Base-by-base conservation (phyloP, 2,329 filamentous ascomycete species). In the Claviceps africana region DNA sequence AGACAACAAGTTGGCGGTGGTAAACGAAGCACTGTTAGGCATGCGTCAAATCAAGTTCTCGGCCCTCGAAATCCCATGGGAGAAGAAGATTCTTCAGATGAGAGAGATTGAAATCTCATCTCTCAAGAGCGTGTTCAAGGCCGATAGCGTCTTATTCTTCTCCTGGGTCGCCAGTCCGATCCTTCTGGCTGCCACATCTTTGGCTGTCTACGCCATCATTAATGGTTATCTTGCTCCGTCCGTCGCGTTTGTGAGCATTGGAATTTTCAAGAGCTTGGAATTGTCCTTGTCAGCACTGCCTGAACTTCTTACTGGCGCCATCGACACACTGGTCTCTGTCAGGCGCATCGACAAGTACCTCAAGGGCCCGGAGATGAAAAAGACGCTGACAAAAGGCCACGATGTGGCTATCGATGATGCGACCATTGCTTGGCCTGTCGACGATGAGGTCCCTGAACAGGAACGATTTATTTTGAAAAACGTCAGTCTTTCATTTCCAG, bases 11-110 rank as follows among this genome's bases (percentile, higher is more conserved):
- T 75, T 89, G 67, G 82, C 77, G 0, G 77, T 89, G 15, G 76
- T 93, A 31, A 86, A 85, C 1, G 86, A 93, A 64, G 85, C 83
- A 0, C 69, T 93, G 1, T 78, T 86, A 58, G 86, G 86, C 8
- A 90, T 91, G 56, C 79, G 86, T 1, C 87, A 93, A 65, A 88
- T 93, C 68, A 93, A 93, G 61, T 89, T 91, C 59, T 85, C 85
- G 0, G 86, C 86, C 1, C 67, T 88, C 2, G 87, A 91, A 64
- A 68, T 72, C 21, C 79, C 86, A 58, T 91, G 87, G 86, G 80
- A 88, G 63, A 72, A 74, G 17, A 85, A 82, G 55, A 86, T 93
- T 43, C 56, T 62, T 66, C 74, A 55, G 65, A 75, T 55, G 78
- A 74, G 87, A 60, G 76, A 82, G 44, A 77, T 75, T 47, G 87